phyloP scores from a whole-genome alignment of 192 early-diverging fungal species.

The Dispira parvispora region DNA sequence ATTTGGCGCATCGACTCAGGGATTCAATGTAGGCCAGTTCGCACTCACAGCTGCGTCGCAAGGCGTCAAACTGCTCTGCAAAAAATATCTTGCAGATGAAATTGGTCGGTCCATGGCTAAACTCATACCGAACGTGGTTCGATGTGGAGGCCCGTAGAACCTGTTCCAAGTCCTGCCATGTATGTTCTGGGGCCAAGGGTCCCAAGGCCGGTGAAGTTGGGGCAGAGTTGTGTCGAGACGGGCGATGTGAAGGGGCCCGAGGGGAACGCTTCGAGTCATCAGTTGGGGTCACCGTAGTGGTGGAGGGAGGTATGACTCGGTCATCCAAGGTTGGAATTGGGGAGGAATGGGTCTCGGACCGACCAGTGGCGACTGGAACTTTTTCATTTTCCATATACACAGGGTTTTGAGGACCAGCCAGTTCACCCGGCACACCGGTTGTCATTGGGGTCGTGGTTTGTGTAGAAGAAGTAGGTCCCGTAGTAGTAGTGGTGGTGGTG shows the following conservation, averaged over 20 bases:
- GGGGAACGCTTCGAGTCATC: not conserved
- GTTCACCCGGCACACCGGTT: not conserved
- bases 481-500: not conserved
- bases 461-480: not conserved
- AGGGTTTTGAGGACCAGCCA: too few relatives aligned
- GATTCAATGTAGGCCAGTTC: conserved; percentile 73
- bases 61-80: conserved; percentile 80
- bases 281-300: not conserved
- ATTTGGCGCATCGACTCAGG: conserved; percentile 69
- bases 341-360: not conserved
- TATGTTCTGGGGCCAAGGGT: not conserved
- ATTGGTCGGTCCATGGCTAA: conserved; percentile 55
- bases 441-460: not conserved
- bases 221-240: not conserved
- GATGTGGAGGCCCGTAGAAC: conserved; percentile 19
- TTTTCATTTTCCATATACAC: not conserved
- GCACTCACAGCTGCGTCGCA: conserved; percentile 69
- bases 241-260: not conserved
- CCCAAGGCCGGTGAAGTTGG: not conserved
- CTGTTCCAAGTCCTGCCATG: conserved; percentile 16
- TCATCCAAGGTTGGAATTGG: not conserved
- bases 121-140: conserved; percentile 30
- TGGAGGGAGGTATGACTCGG: not conserved
- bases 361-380: not conserved
- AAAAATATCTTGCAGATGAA: conserved; percentile 84